Percentiles rank a stretch among this genome's conserved stretches.
Conservation (phyloP, 1,284 basidiomycete species). For the Pyrrhoderma noxium region DNA sequence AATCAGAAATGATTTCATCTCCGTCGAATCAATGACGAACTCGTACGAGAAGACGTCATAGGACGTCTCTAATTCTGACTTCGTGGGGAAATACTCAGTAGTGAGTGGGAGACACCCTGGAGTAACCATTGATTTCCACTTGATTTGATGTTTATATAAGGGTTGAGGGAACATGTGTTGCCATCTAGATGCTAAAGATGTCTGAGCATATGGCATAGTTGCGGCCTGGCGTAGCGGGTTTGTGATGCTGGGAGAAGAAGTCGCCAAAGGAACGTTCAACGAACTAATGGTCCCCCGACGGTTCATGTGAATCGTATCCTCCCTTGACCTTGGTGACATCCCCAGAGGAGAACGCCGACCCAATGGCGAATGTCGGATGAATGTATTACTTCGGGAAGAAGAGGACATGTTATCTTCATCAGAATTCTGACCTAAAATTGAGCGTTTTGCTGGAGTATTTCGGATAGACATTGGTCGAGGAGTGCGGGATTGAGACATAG, state of each 20-base stretch:
- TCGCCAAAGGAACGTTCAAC: slow-evolving; percentile 27
- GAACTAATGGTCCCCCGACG: slow-evolving; percentile 15
- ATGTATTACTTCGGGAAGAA: slow-evolving; percentile 13
- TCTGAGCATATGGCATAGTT: slow-evolving; percentile 51
- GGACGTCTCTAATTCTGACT: slow-evolving; percentile 65
- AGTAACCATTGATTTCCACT: slow-evolving; percentile 84
- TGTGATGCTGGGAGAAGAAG: slow-evolving; percentile 43
- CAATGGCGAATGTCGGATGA: slow-evolving; percentile 11
- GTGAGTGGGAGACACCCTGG: slow-evolving; percentile 89
- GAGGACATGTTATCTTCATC: slow-evolving; percentile 13
- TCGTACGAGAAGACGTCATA: slow-evolving; percentile 81
- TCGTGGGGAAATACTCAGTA: slow-evolving; percentile 81
- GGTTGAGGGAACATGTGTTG: slow-evolving; percentile 80
- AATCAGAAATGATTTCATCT: slow-evolving; percentile 78
- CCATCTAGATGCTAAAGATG: slow-evolving; percentile 77
- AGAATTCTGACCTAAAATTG: slow-evolving; percentile 13
- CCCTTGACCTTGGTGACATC: slow-evolving; percentile 15
- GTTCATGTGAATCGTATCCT: slow-evolving; percentile 10
- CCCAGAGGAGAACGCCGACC: slow-evolving; percentile 8
- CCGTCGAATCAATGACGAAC: slow-evolving; percentile 68
- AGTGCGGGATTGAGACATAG: slow-evolving; percentile 22
- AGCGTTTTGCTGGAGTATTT: slow-evolving; percentile 15
- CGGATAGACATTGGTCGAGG: slow-evolving; percentile 17
- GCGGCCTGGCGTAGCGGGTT: slow-evolving; percentile 62
- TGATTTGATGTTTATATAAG: slow-evolving; percentile 80